Evolutionary conservation across 345 rosid genomes (phyloP).

Genomic region (Firmiana major): DNA sequence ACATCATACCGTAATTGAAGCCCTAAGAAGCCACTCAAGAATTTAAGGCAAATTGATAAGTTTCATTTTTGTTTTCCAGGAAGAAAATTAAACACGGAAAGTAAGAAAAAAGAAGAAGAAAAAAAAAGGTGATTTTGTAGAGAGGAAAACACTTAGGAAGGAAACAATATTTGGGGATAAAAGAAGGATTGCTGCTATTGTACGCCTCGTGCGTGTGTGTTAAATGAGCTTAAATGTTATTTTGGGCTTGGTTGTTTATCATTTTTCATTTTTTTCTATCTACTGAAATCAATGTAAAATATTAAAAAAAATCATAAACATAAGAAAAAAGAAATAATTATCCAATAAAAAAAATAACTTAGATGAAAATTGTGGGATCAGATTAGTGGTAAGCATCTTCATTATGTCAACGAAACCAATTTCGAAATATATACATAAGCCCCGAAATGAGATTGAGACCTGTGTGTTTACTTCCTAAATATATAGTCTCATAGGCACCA

Average conservation of each 20-base stretch:
- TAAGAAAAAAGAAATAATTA: no score
- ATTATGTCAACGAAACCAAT: no score
- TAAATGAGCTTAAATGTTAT: not conserved
- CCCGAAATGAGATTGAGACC: no score
- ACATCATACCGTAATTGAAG: slow-evolving; percentile 7
- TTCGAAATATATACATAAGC: no score
- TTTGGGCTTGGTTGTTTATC: not conserved
- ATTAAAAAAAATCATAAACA: no score
- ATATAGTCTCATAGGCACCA: no score
- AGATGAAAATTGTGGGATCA: no score
- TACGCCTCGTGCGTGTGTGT: slow-evolving; percentile 3
- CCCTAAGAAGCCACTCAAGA: not conserved
- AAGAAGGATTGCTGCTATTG: slow-evolving; percentile 14
- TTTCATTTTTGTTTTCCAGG: not conserved
- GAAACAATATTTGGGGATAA: not conserved
- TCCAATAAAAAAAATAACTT: no score
- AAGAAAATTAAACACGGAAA: not conserved
- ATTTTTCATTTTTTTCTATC: not conserved
- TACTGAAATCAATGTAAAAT: no score
- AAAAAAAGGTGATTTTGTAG: not conserved
- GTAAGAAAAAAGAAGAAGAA: not conserved
- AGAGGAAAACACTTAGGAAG: not conserved
- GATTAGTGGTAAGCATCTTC: no score
- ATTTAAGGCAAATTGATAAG: not conserved
- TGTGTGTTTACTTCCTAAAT: no score